Evolutionary conservation across 192 early-diverging fungal species (phyloP).

Genomic region (Powellomyces hirtus): DNA sequence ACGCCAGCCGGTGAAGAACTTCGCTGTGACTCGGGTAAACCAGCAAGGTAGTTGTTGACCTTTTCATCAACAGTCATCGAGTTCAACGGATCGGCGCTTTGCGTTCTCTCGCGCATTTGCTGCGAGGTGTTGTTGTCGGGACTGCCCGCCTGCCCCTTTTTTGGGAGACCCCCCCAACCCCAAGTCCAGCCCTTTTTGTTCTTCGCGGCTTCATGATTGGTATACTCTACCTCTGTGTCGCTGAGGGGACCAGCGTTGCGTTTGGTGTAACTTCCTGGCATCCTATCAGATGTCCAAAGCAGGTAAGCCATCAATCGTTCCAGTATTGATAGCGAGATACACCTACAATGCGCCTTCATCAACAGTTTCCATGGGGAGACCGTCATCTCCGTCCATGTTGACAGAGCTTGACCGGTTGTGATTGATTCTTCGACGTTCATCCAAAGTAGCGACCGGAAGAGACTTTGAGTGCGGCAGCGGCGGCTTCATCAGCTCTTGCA

Average conservation of each 20-base stretch:
- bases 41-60: constrained; percentile 46
- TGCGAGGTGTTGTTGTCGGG: neutral
- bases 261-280: constrained; percentile 11
- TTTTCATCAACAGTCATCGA: constrained; percentile 44
- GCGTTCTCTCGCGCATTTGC: constrained; percentile 2
- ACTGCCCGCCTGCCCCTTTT: constrained; percentile 35
- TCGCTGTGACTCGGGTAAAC: constrained; percentile 24
- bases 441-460: neutral
- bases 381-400: neutral
- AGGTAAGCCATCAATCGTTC: no score
- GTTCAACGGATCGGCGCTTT: constrained; percentile 3
- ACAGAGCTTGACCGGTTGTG: constrained; percentile 23
- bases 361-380: neutral
- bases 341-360: no score
- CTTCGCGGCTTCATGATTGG: neutral
- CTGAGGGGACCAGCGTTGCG: constrained; percentile 41
- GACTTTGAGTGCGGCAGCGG: constrained; percentile 7
- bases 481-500: constrained; percentile 8
- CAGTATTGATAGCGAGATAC: no score
- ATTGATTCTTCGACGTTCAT: neutral
- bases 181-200: constrained; percentile 58
- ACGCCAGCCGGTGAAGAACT: neutral
- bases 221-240: constrained; percentile 61
- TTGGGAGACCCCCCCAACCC: constrained; percentile 72
- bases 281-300: no score